phyloP scores from a whole-genome alignment of 495 filamentous ascomycete species.

The Rusavskia elegans region DNA sequence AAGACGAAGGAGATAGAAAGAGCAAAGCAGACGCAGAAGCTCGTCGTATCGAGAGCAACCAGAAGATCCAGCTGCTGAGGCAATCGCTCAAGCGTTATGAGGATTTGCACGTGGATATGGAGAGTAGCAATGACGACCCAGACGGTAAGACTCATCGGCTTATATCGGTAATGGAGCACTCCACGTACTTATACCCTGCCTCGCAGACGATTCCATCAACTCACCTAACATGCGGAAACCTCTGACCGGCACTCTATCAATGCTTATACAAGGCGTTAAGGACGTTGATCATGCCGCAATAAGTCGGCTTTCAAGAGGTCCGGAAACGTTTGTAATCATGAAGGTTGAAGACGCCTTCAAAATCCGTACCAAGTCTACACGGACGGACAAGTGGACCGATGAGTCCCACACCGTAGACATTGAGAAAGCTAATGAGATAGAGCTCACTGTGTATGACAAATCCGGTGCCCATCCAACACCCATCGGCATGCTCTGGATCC shows the following conservation, averaged over 20 bases:
- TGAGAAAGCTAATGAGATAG: conserved; percentile 96
- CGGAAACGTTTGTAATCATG: conserved; percentile 86
- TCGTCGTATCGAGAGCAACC: conserved; percentile 79
- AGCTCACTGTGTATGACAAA: conserved; percentile 95
- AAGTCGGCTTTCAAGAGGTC: conserved; percentile 56
- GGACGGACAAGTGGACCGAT: conserved; percentile 80
- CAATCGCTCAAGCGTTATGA: conserved; percentile 94
- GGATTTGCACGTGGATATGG: conserved; percentile 92
- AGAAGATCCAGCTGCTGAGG: conserved; percentile 92
- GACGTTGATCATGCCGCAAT: conserved; percentile 91
- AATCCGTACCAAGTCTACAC: conserved; percentile 71
- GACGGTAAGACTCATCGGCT: conserved; percentile 49
- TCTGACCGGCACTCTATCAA: conserved; percentile 71
- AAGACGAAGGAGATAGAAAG: conserved; percentile 96
- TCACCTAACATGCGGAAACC: conserved; percentile 88
- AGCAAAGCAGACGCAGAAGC: conserved; percentile 84
- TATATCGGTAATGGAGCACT: background rate
- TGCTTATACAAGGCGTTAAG: conserved; percentile 73
- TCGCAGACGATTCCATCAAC: conserved; percentile 87
- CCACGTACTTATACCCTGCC: background rate
- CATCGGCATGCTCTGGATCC: conserved; percentile 89
- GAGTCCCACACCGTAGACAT: conserved; percentile 83
- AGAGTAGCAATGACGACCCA: conserved; percentile 53
- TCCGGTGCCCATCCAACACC: conserved; percentile 72
- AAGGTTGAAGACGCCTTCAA: conserved; percentile 92